phyloP scores from a whole-genome alignment of 169 alveolate genomes.

The Plasmodium coatneyi region DNA sequence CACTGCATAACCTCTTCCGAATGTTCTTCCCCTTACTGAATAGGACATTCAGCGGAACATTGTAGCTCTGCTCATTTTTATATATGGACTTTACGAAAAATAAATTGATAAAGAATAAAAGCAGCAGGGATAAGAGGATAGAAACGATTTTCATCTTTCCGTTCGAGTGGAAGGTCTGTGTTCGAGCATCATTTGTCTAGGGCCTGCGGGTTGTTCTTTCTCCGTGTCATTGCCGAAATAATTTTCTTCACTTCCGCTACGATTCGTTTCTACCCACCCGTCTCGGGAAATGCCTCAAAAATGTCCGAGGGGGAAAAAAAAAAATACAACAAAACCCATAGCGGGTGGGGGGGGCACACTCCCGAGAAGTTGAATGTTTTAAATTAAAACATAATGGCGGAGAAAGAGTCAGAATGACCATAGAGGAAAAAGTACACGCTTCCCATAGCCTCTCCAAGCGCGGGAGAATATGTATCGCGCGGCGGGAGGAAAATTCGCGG shows the following conservation, averaged over 20 bases:
- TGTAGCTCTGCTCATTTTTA: slow-evolving; percentile 25
- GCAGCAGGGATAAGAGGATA: background rate
- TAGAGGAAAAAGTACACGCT: background rate
- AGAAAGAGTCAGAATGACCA: background rate
- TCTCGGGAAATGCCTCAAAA: background rate
- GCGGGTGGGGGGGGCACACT: background rate
- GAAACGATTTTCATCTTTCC: slow-evolving; percentile 29
- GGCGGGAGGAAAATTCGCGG: background rate
- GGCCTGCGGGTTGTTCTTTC: background rate
- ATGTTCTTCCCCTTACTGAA: slow-evolving; percentile 46
- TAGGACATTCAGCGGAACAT: slow-evolving; percentile 36
- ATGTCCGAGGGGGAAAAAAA: background rate
- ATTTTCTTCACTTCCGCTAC: background rate
- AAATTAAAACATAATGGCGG: background rate
- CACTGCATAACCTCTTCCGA: slow-evolving; percentile 54
- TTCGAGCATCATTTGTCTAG: background rate
- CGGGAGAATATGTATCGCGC: background rate
- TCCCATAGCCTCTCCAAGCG: background rate
- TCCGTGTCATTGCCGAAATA: background rate
- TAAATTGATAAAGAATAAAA: slow-evolving; percentile 51
- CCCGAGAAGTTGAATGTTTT: background rate
- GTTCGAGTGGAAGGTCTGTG: background rate
- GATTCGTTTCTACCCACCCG: background rate
- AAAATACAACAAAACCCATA: background rate
- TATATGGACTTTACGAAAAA: slow-evolving; percentile 46